phyloP scores from a whole-genome alignment of 2,329 filamentous ascomycete species.

The Nectriaceae sp. region DNA sequence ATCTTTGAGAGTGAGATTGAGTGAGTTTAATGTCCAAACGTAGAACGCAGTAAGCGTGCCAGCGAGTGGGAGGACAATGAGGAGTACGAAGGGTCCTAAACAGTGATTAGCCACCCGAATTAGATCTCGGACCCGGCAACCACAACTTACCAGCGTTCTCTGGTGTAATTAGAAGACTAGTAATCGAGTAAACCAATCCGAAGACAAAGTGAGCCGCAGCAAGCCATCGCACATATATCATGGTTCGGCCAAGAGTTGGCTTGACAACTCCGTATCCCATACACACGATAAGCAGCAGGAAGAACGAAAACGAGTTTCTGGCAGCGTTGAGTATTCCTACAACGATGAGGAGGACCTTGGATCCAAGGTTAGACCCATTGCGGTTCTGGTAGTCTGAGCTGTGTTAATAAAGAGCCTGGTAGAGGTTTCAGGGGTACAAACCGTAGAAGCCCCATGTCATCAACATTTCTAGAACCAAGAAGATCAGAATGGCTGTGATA shows the following conservation, averaged over 20 bases:
- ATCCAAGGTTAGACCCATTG: slow-evolving; percentile 78
- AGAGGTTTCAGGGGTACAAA: slow-evolving; percentile 38
- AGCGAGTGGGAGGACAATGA: slow-evolving; percentile 90
- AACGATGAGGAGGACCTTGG: slow-evolving; percentile 84
- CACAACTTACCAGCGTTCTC: slow-evolving; percentile 69
- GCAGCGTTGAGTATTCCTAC: slow-evolving; percentile 93
- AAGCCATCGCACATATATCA: slow-evolving; percentile 90
- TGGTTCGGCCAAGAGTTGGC: slow-evolving; percentile 84
- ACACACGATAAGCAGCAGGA: slow-evolving; percentile 94
- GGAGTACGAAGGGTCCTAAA: slow-evolving; percentile 79
- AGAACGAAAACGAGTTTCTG: slow-evolving; percentile 97
- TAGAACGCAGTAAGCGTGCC: slow-evolving; percentile 95
- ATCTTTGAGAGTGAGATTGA: slow-evolving; percentile 94
- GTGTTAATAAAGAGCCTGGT: slow-evolving; percentile 34
- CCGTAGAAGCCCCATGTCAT: slow-evolving; percentile 99
- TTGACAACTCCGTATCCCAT: slow-evolving; percentile 99
- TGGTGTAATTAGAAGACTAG: slow-evolving; percentile 84
- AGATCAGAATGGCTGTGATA: slow-evolving; percentile 94
- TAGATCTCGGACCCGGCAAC: not conserved
- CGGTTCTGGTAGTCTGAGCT: slow-evolving; percentile 82
- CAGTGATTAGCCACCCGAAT: slow-evolving; percentile 19
- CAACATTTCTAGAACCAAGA: slow-evolving; percentile 92
- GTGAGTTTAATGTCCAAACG: slow-evolving; percentile 95
- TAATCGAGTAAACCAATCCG: slow-evolving; percentile 88
- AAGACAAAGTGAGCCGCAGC: slow-evolving; percentile 94